Evolutionary conservation across 2,329 filamentous ascomycete genomes (phyloP).

Genomic region (Raffaelea ambrosiae): DNA sequence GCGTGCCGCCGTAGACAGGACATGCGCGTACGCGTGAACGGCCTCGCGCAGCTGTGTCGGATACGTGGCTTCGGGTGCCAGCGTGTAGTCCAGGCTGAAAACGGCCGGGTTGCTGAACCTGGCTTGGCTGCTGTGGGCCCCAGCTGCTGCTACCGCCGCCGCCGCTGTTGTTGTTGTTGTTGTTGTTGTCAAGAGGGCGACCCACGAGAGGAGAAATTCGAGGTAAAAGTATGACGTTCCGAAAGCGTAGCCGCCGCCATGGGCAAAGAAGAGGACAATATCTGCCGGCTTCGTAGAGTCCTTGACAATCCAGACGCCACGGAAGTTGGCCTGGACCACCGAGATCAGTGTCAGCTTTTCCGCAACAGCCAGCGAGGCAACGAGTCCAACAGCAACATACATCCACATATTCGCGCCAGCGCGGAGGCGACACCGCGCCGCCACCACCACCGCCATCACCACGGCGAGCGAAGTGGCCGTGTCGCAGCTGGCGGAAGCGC

Average conservation of each 20-base stretch:
- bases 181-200: slow-evolving; percentile 53
- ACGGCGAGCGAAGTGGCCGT: slow-evolving; percentile 50
- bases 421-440: slow-evolving; percentile 39
- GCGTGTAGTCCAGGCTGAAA: slow-evolving; percentile 71
- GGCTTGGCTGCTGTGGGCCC: slow-evolving; percentile 18
- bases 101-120: slow-evolving; percentile 70
- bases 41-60: slow-evolving; percentile 67
- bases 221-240: slow-evolving; percentile 77
- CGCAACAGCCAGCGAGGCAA: background rate
- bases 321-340: slow-evolving; percentile 27
- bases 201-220: slow-evolving; percentile 70
- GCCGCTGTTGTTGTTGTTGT: no score
- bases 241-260: slow-evolving; percentile 79
- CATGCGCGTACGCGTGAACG: slow-evolving; percentile 61
- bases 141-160: no score
- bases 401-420: slow-evolving; percentile 49
- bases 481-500: slow-evolving; percentile 64
- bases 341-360: background rate
- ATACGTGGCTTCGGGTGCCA: slow-evolving; percentile 66
- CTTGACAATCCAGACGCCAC: slow-evolving; percentile 62
- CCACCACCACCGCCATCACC: background rate
- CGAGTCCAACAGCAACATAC: slow-evolving; percentile 30
- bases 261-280: slow-evolving; percentile 72
- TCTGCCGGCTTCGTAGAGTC: slow-evolving; percentile 56
- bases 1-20: slow-evolving; percentile 42